Evolutionary conservation across 2,329 filamentous ascomycete genomes (phyloP).

Genomic region (Talaromyces sp.): DNA sequence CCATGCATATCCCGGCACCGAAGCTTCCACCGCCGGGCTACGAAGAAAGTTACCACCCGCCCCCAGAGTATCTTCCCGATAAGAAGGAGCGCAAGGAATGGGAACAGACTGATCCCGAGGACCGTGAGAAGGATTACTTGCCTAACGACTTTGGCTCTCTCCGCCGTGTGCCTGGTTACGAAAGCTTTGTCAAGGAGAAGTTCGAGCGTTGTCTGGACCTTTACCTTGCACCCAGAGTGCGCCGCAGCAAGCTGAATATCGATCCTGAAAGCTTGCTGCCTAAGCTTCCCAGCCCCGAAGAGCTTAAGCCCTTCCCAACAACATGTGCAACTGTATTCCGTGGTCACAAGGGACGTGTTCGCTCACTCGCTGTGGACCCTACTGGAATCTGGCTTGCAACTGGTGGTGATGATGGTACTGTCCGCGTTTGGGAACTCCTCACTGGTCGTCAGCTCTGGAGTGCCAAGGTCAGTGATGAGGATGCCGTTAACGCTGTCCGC

Average conservation of each 20-base stretch:
- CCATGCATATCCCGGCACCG: constrained; percentile 93
- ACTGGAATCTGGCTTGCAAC: constrained; percentile 83
- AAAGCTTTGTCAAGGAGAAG: constrained; percentile 86
- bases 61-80: constrained; percentile 88
- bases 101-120: constrained; percentile 85
- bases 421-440: constrained; percentile 84
- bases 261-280: constrained; percentile 90
- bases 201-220: constrained; percentile 95
- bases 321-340: constrained; percentile 83
- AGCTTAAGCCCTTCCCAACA: constrained; percentile 92
- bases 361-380: constrained; percentile 82
- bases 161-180: constrained; percentile 89
- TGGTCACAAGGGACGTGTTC: constrained; percentile 85
- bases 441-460: constrained; percentile 89
- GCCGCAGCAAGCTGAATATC: constrained; percentile 94
- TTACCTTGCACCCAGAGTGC: constrained; percentile 88
- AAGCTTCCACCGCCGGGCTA: constrained; percentile 93
- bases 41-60: constrained; percentile 95
- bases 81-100: constrained; percentile 81
- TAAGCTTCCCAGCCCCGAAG: constrained; percentile 88
- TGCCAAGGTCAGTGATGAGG: constrained; percentile 72
- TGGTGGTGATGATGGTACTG: constrained; percentile 90
- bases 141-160: constrained; percentile 81
- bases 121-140: constrained; percentile 85
- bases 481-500: constrained; percentile 80